A percentile compares a stretch with the other conserved stretches of the same genome.
These are phyloP conservation scores for Celoporthe dispersa DNA, from an alignment of 2,329 filamentous ascomycete species.

Conservation along the genomic window DNA sequence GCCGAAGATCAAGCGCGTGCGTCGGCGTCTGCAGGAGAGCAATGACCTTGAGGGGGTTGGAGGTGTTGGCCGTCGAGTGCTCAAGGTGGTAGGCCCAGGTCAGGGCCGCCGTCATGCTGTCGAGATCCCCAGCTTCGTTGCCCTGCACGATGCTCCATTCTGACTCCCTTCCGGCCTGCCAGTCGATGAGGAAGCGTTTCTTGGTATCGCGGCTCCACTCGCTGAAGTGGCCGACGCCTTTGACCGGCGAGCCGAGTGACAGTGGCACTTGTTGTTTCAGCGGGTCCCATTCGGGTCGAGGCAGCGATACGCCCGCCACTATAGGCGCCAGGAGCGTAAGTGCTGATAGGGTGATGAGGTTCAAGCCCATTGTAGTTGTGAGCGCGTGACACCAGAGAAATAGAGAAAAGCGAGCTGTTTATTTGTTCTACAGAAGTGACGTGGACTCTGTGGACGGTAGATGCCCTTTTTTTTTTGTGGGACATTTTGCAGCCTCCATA, in stretches of 20 bases:
- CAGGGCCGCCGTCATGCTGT: slow-evolving; percentile 49
- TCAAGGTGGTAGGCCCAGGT: slow-evolving; percentile 53
- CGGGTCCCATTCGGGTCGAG: neutral
- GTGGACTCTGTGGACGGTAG: neutral
- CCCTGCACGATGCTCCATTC: slow-evolving; percentile 52
- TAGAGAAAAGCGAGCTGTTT: neutral
- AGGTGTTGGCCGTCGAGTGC: slow-evolving; percentile 47
- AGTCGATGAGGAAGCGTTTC: slow-evolving; percentile 50
- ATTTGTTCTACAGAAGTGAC: neutral
- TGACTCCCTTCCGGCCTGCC: slow-evolving; percentile 46
- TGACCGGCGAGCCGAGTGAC: slow-evolving; percentile 16
- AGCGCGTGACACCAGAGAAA: neutral
- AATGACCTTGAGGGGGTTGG: slow-evolving; percentile 49
- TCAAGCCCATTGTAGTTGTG: neutral
- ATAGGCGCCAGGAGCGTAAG: neutral
- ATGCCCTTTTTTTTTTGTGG: neutral
- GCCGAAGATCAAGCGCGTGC: slow-evolving; percentile 50
- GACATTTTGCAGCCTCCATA: neutral
- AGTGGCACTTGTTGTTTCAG: neutral
- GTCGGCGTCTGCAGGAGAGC: slow-evolving; percentile 50
- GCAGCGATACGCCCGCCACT: neutral
- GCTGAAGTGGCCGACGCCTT: slow-evolving; percentile 52
- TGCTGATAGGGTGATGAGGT: neutral
- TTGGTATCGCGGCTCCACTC: slow-evolving; percentile 53
- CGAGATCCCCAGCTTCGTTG: slow-evolving; percentile 50